Conservation (phyloP, 257 asterid genomes). For the Solanum neorickii region DNA sequence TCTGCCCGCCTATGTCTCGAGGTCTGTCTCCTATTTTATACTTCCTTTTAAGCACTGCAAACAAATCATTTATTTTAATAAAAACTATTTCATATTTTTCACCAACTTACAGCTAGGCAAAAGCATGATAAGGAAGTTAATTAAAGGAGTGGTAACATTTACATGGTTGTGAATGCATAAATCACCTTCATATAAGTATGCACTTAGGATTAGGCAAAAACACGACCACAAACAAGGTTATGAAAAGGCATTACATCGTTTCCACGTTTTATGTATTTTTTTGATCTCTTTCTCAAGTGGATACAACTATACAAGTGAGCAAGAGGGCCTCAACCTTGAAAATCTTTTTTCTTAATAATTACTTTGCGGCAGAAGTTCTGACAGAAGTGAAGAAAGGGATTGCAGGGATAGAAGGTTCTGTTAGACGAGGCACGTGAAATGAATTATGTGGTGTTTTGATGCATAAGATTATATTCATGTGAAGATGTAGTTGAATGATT, state of each 20-base stretch:
- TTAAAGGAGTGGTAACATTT: background rate
- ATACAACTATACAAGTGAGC: background rate
- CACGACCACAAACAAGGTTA: background rate
- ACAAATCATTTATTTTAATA: background rate
- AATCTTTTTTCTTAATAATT: background rate
- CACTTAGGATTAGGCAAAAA: background rate
- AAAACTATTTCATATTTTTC: background rate
- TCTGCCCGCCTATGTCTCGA: constrained; percentile 72
- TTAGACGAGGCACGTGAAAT: background rate
- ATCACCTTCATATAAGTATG: background rate
- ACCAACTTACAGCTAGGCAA: background rate
- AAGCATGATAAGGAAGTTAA: background rate
- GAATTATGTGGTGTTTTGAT: background rate
- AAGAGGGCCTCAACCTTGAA: background rate
- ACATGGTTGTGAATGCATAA: background rate
- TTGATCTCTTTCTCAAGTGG: background rate
- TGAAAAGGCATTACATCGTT: background rate
- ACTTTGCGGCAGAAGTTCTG: background rate
- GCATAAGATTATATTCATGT: background rate
- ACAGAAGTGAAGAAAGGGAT: background rate
- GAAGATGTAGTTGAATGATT: background rate
- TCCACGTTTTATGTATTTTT: background rate
- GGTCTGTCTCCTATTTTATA: constrained; percentile 24
- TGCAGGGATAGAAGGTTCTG: background rate
- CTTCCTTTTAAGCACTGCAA: background rate